These are phyloP conservation scores for Pyricularia grisea DNA, from an alignment of 2,329 filamentous ascomycete genomes.

Conservation along the genomic window DNA sequence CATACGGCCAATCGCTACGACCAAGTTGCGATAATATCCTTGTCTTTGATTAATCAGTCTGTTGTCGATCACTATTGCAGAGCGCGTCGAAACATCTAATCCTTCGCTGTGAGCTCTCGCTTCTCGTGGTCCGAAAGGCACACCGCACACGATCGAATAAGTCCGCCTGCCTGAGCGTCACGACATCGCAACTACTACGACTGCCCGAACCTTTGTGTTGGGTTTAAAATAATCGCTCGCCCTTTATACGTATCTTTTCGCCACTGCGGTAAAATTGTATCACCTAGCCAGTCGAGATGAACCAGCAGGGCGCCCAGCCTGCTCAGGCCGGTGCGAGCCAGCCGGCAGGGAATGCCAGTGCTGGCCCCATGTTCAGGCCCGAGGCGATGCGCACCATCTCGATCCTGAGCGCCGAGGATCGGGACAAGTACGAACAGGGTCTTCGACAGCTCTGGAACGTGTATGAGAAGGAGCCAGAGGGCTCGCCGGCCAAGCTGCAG, in stretches of 20 bases:
- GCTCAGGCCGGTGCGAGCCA: conserved; percentile 9
- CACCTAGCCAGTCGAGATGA: background rate
- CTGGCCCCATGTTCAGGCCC: conserved; percentile 35
- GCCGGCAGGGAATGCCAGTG: background rate
- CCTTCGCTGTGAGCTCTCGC: background rate
- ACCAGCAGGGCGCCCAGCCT: conserved; percentile 9
- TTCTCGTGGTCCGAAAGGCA: background rate
- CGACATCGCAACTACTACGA: background rate
- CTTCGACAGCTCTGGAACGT: conserved; percentile 44
- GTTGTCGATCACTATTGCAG: background rate
- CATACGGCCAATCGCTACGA: background rate
- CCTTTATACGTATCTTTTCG: background rate
- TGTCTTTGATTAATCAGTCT: background rate
- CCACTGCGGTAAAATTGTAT: background rate
- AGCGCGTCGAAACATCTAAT: background rate
- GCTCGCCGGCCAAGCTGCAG: conserved; percentile 36
- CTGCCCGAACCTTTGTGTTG: background rate
- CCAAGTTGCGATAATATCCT: background rate
- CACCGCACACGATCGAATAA: background rate
- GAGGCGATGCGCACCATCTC: conserved; percentile 40
- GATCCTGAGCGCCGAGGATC: conserved; percentile 44
- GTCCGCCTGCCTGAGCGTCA: background rate
- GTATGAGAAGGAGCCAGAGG: conserved; percentile 35
- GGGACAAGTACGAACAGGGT: conserved; percentile 48
- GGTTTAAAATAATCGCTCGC: background rate